Base-by-base conservation (phyloP, 768 basidiomycete genomes). In the Phanerochaete carnosa region DNA sequence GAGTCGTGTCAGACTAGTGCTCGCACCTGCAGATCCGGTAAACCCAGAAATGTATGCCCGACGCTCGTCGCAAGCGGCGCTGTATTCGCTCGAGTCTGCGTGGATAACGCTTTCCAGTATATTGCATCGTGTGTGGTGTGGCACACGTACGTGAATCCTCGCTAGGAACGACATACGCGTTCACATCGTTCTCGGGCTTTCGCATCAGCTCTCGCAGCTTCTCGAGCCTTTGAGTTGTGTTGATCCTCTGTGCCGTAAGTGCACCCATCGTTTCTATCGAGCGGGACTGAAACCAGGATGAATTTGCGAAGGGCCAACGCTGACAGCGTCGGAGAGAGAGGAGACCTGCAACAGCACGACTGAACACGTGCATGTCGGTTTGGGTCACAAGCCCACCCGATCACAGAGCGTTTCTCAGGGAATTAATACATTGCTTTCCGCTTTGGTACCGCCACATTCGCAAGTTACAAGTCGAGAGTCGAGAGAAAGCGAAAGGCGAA, bases 41-140 rank as follows among this genome's bases (percentile, higher is more conserved):
- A 98, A 99, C 12, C 92, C 92, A 32, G 93, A 95, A 64, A 99
- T 92, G 76, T 85, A 98, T 0, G 84, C 90, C 26, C 96, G 82
- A 59, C 94, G 80, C 59, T 88, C 79, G 76, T 98, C 94, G 64
- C 89, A 93, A 32, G 83, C 79, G 9, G 95, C 91, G 19, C 89
- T 82, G 73, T 95, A 96, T 72, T 96, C 95, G 74, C 93, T 95
- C 7, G 82, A 87, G 73, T 95, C 94, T 95, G 62, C n/a, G 55
- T 6, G 39, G 4, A 19, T 37, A 49, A 58, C 46, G 29, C 1
- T 50, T 2, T 35, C 16, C 22, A 30, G 23, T 11, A 47, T 37
- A 35, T 39, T 23, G 46, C 43, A 29, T 15, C 19, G 9, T 23
- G 12, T 28, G 13, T 9, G 12, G 19, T 3, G 30, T 15, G 45